Percentiles rank a stretch among this genome's conserved stretches.
These are phyloP conservation scores for Herpetomonas samuelpessoai DNA, from an alignment of 208 protist species.

Conservation along the genomic window DNA sequence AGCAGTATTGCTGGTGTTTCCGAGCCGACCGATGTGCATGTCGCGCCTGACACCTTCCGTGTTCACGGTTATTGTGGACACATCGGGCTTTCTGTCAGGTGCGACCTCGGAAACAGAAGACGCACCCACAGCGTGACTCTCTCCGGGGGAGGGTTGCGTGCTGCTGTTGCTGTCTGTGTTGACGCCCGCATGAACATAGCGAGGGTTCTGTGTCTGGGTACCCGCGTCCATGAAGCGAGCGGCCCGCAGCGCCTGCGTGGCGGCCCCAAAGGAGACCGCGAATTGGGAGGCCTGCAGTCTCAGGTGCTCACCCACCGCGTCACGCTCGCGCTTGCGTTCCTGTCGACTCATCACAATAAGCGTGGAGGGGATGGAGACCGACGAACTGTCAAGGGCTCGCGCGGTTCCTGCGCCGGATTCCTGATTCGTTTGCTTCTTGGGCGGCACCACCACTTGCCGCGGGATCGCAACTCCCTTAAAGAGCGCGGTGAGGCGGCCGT, in stretches of 20 bases:
- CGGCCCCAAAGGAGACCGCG: conserved; percentile 22
- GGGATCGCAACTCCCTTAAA: neutral
- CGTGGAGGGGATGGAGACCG: too few species aligned
- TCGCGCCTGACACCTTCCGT: neutral
- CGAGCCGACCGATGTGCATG: neutral
- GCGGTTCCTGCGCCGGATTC: neutral
- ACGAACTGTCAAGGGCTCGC: too few species aligned
- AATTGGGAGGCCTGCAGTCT: conserved; percentile 35
- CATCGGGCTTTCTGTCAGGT: conserved; percentile 5
- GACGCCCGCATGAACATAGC: conserved; percentile 23
- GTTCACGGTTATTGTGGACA: neutral
- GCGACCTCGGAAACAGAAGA: too few species aligned
- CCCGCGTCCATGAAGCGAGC: conserved; percentile 15
- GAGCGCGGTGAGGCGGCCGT: neutral
- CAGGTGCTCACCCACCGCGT: conserved; percentile 39
- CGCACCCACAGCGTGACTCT: too few species aligned
- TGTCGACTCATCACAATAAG: conserved; percentile 21
- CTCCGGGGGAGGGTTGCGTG: too few species aligned
- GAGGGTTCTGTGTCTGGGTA: conserved; percentile 34
- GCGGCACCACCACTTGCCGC: neutral
- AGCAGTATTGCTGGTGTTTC: neutral
- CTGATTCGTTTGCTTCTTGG: neutral
- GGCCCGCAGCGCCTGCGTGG: conserved; percentile 13
- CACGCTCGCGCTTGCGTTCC: conserved; percentile 38
- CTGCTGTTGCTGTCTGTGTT: too few species aligned